Conservation (phyloP, 2,329 filamentous ascomycete genomes). For the Xylaria sp. region DNA sequence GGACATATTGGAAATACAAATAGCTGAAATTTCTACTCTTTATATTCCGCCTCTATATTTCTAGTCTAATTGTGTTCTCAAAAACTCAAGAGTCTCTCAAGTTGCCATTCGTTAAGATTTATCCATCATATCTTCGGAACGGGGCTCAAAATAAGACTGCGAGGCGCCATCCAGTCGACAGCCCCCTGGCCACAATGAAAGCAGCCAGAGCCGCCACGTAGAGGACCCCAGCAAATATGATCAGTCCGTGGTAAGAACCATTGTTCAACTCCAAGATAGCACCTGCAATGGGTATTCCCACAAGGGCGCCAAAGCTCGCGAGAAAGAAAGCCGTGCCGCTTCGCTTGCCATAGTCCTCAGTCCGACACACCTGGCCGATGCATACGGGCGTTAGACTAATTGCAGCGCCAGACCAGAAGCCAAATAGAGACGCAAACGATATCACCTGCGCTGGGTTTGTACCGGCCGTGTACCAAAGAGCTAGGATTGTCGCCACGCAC, state of each 20-base stretch:
- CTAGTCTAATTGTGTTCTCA: not conserved
- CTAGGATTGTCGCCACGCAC: slow-evolving; percentile 28
- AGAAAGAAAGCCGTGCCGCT: slow-evolving; percentile 36
- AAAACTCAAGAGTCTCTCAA: not conserved
- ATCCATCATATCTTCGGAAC: not conserved
- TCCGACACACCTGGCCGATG: slow-evolving; percentile 33
- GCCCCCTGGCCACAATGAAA: slow-evolving; percentile 30
- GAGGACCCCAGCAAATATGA: slow-evolving; percentile 29
- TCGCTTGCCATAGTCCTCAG: slow-evolving; percentile 34
- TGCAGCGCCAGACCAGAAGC: slow-evolving; percentile 35
- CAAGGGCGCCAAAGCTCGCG: slow-evolving; percentile 27
- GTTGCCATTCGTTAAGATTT: not conserved
- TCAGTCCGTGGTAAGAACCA: slow-evolving; percentile 30
- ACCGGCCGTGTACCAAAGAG: slow-evolving; percentile 30
- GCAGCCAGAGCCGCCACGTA: slow-evolving; percentile 28
- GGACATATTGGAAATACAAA: slow-evolving; percentile 53
- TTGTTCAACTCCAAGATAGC: slow-evolving; percentile 23
- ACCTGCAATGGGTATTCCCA: slow-evolving; percentile 30
- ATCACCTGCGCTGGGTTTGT: slow-evolving; percentile 27
- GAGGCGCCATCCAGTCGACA: slow-evolving; percentile 27
- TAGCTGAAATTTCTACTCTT: not conserved
- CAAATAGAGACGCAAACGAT: slow-evolving; percentile 31
- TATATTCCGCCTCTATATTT: no score
- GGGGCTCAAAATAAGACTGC: slow-evolving; percentile 22
- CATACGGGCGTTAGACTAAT: slow-evolving; percentile 33